Percentiles rank a stretch among this genome's conserved stretches.
These are phyloP conservation scores for Striga hermonthica DNA, from an alignment of 305 asterid species.

Conservation along the genomic window DNA sequence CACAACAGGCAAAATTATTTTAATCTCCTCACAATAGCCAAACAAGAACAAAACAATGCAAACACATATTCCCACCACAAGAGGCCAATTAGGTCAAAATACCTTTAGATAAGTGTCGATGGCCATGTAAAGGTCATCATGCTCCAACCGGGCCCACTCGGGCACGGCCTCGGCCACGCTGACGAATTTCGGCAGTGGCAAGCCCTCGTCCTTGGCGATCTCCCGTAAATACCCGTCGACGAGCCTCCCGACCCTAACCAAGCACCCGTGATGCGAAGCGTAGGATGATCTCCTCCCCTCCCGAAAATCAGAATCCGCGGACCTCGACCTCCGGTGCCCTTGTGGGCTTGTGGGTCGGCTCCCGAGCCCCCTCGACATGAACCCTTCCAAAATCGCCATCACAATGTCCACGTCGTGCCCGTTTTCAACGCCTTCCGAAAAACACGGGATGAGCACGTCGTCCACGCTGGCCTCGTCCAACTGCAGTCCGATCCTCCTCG, in stretches of 20 bases:
- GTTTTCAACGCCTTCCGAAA: conserved; percentile 11
- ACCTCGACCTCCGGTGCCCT: conserved; percentile 71
- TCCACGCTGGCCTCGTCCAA: conserved; percentile 63
- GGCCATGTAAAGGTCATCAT: conserved; percentile 84
- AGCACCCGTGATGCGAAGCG: conserved; percentile 62
- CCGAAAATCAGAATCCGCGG: conserved; percentile 66
- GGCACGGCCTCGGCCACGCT: conserved; percentile 71
- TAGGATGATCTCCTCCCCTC: conserved; percentile 72
- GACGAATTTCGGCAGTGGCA: conserved; percentile 55
- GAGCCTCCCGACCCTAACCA: conserved; percentile 72
- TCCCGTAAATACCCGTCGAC: conserved; percentile 73
- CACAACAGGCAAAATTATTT: conserved; percentile 4
- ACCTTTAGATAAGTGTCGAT: conserved; percentile 86
- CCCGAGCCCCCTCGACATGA: conserved; percentile 55
- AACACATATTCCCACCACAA: background rate
- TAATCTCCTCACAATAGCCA: background rate
- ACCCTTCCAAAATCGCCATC: conserved; percentile 57
- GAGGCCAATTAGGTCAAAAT: background rate
- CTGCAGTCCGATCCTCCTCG: conserved; percentile 60
- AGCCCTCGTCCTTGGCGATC: conserved; percentile 51
- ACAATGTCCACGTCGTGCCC: conserved; percentile 63
- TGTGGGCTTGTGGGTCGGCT: conserved; percentile 76
- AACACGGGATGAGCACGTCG: conserved; percentile 59
- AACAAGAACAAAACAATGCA: background rate
- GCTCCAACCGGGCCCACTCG: conserved; percentile 69